Conservation (phyloP, 164 flowering plant genomes). For the Magnolia changhungtana region DNA sequence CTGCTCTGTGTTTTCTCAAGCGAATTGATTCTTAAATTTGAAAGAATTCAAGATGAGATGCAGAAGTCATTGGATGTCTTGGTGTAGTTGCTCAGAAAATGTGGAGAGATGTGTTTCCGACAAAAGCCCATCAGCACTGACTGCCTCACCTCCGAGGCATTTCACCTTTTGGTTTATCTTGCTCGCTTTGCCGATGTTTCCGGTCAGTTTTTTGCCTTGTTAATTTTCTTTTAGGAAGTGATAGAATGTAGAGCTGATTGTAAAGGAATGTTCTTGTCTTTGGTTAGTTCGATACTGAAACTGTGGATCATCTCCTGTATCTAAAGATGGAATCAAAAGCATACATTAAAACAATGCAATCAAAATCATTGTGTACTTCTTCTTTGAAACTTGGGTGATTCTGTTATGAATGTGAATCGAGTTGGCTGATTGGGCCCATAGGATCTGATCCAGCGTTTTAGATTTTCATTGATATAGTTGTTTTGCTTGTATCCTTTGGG, state of each 20-base stretch:
- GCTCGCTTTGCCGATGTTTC: not conserved
- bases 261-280: constrained; percentile 2
- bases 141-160: not conserved
- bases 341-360: not conserved
- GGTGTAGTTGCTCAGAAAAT: not conserved
- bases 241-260: constrained; percentile 8
- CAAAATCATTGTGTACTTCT: not conserved
- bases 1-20: not conserved
- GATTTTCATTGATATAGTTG: not conserved
- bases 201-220: not conserved
- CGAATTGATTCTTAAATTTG: not conserved
- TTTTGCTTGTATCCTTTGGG: not conserved
- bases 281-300: not conserved
- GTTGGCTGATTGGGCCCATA: not conserved
- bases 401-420: not conserved
- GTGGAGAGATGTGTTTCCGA: not conserved
- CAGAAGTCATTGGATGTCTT: not conserved
- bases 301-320: not conserved
- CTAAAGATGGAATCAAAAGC: not conserved
- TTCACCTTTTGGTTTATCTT: too few species aligned
- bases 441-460: not conserved
- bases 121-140: not conserved
- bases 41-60: not conserved
- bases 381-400: not conserved
- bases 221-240: not conserved